Evolutionary conservation across 352 stramenopile genomes (phyloP).

Genomic region (Pythium sukuiense): DNA sequence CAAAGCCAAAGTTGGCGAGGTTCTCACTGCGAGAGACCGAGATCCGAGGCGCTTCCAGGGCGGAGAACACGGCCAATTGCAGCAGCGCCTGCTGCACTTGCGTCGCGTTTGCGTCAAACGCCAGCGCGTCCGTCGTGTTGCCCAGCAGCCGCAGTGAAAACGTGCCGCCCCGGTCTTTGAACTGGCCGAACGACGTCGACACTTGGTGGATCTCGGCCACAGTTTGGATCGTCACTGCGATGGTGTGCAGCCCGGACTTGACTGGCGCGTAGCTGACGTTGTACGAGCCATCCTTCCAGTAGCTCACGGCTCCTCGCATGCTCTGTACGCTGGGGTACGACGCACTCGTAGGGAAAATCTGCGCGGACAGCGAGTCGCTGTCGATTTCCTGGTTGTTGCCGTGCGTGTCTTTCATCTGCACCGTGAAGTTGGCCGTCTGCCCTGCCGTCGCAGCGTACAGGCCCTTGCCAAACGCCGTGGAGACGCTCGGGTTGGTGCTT

Average conservation of each 20-base stretch:
- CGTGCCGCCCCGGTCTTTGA: slow-evolving; percentile 68
- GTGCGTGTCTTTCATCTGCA: slow-evolving; percentile 84
- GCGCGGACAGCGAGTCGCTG: slow-evolving; percentile 37
- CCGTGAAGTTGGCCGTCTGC: slow-evolving; percentile 51
- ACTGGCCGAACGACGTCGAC: slow-evolving; percentile 70
- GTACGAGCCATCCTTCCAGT: slow-evolving; percentile 78
- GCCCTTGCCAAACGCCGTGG: slow-evolving; percentile 61
- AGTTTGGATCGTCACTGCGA: slow-evolving; percentile 82
- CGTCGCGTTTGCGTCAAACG: slow-evolving; percentile 78
- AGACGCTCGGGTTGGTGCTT: slow-evolving; percentile 68
- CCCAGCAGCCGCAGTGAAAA: slow-evolving; percentile 79
- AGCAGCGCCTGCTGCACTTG: slow-evolving; percentile 69
- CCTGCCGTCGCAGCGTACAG: slow-evolving; percentile 61
- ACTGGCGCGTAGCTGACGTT: slow-evolving; percentile 84
- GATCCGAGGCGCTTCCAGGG: slow-evolving; percentile 27
- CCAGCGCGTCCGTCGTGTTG: slow-evolving; percentile 59
- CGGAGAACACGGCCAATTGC: slow-evolving; percentile 46
- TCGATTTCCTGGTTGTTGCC: slow-evolving; percentile 72
- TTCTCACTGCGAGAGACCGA: slow-evolving; percentile 54
- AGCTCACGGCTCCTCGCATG: slow-evolving; percentile 52
- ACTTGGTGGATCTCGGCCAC: slow-evolving; percentile 83
- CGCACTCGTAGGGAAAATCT: slow-evolving; percentile 48
- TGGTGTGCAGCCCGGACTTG: slow-evolving; percentile 81
- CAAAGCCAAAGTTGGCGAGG: slow-evolving; percentile 57
- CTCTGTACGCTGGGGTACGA: slow-evolving; percentile 26